Evolutionary conservation across 1,284 basidiomycete genomes (phyloP), one percentile per base, ranked within the genome.

Genomic region (Fomitopsis pinicola): DNA sequence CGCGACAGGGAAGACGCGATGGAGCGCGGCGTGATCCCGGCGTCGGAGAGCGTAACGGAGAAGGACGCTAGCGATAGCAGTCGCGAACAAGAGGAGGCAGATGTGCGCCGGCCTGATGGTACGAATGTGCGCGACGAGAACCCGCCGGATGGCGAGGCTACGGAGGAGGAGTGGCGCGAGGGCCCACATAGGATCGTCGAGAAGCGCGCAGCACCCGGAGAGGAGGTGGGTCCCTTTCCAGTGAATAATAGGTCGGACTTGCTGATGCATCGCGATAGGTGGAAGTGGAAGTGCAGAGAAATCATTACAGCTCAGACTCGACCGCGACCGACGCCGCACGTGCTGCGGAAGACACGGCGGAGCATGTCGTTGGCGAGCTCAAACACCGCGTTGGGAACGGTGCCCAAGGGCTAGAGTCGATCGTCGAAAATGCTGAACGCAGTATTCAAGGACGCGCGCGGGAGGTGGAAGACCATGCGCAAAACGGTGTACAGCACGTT

Each of bases 141-240:
- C n/a, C 73, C 73, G 9, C 79, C 79, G 1, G 80, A 86, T 66
- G 82, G 82, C 28, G 71, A 63, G 4, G 80, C 80, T 52, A 66
- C 68, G 14, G 60, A 77, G 15, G 72, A 77, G 33, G 85, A 89
- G 68, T 93, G 88, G 83, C 77, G 79, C 66, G 89, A 94, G 71
- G 92, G 91, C 3, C 75, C 79, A 42, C 81, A 91, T 69, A 77
- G 80, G 42, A 73, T 95, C 44, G 79, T 91, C 60, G 91, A 93
- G 73, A 77, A 82, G 52, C 78, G 79, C 30, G 66, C 66, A 2
- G 80, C 80, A 0, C 80, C 82, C n/a, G 84, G 84, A 7, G 84
- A 84, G 59, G 89, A 91, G 77, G 89, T 89, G 63, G 55, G 85
- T 72, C 52, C 48, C 35, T 8, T 59, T 48, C 55, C 22, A 53